Evolutionary conservation across 2,329 filamentous ascomycete species (phyloP), one percentile per base, ranked within the genome.

Genomic region (Neonectria sp.): DNA sequence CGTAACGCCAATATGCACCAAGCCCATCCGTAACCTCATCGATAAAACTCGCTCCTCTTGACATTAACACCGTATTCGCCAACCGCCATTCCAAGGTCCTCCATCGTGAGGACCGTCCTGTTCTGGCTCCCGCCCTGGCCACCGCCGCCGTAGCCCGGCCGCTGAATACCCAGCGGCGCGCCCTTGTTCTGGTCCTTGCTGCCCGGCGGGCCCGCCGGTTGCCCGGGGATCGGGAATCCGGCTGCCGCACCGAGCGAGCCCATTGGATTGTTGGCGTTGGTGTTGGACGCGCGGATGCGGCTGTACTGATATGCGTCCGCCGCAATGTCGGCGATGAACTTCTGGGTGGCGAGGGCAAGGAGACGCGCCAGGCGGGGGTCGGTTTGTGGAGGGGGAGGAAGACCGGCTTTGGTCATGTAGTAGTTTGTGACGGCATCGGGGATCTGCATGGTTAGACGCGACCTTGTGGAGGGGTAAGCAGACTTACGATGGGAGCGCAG

Each of bases 221-320:
- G 90, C 0, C 90, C 91, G 3, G 89, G 88, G 35, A 89, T 86
- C 31, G 89, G 86, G 71, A 93, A 92, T 13, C 91, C 92, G 0
- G 91, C 92, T 2, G 90, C 91, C 1, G 92, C 93, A 65, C 93
- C 94, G 17, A 97, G 86, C 72, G 92, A 94, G 67, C 94, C 94
- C 90, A 98, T 95, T 1, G 94, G 93, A 81, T 97, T 98, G 79
- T 95, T 97, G 13, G 92, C 91, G 70, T 93, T 95, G 29, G 88
- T 91, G 65, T 92, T 95, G 25, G 93, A 95, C n/a, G 94, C 93
- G 46, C 96, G 92, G 77, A 99, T 98, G 60, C 95, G 94, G 68
- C 93, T 95, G 86, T 98, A 98, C 82, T 99, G 96, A 81, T 99
- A 99, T 3, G 96, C 95, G 80, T 99, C 96, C 64, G 96, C 95